A percentile compares a stretch with the other conserved stretches of the same genome.
Evolutionary conservation across 768 basidiomycete genomes (phyloP).

Genomic region (Cystofilobasidium macerans): DNA sequence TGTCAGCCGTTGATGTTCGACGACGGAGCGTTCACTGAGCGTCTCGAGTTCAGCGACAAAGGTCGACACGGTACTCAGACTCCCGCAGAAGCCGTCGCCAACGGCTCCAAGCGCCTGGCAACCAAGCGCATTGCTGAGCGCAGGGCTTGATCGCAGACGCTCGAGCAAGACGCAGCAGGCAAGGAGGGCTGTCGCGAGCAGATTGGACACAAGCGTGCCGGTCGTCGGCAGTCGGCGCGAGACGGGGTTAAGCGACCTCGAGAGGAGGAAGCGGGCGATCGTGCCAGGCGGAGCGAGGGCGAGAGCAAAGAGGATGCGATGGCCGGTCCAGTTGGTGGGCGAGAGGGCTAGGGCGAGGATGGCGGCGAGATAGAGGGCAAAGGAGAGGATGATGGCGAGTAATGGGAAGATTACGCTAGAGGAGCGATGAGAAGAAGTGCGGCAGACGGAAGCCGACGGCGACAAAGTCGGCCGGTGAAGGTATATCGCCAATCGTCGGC

Average conservation of each 20-base stretch:
- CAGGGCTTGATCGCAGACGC: constrained; percentile 33
- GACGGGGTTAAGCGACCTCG: constrained; percentile 67
- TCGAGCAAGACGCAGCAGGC: constrained; percentile 63
- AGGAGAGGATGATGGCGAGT: constrained; percentile 42
- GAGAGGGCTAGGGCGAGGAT: constrained; percentile 72
- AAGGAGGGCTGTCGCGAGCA: constrained; percentile 69
- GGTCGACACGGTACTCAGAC: constrained; percentile 86
- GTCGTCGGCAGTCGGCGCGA: constrained; percentile 31
- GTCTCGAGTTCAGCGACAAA: constrained; percentile 67
- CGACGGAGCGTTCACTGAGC: constrained; percentile 37
- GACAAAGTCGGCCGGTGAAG: constrained; percentile 30
- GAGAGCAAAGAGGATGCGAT: constrained; percentile 72
- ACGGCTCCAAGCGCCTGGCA: constrained; percentile 73
- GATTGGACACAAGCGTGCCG: constrained; percentile 38
- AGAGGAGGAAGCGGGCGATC: constrained; percentile 68
- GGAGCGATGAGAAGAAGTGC: no score
- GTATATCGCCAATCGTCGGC: constrained; percentile 51
- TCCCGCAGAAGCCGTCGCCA: constrained; percentile 86
- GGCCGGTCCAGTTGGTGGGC: constrained; percentile 47
- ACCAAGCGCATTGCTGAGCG: constrained; percentile 38
- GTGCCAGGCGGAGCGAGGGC: constrained; percentile 83
- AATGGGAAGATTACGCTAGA: no score
- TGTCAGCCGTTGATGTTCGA: neutral
- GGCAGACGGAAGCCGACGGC: constrained; percentile 29
- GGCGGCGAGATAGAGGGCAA: constrained; percentile 61